Percentiles rank a stretch among this genome's conserved stretches.
phyloP scores from a whole-genome alignment of 352 stramenopile genomes.

The Phytopythium kandeliae region DNA sequence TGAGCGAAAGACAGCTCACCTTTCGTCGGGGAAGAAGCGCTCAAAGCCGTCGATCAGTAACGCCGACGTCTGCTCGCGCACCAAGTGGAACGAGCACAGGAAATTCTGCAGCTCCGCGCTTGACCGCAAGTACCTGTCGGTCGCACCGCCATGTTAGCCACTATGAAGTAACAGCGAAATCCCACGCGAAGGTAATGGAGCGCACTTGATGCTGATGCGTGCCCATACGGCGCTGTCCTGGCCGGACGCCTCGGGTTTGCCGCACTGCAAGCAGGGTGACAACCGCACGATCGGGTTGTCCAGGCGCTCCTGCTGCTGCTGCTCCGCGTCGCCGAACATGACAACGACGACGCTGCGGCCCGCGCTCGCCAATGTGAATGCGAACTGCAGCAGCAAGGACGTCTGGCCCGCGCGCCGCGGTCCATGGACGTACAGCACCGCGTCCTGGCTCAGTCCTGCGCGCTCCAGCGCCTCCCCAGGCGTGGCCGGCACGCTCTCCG shows the following conservation, averaged over 20 bases:
- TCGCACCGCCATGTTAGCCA: constrained; percentile 1
- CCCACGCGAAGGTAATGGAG: not conserved
- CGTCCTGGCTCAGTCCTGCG: constrained; percentile 6
- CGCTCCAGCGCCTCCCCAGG: not conserved
- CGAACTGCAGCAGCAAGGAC: constrained; percentile 60
- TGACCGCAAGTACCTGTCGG: constrained; percentile 33
- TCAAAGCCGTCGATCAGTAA: constrained; percentile 58
- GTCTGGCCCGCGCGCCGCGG: constrained; percentile 36
- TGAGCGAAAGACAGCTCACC: constrained; percentile 9
- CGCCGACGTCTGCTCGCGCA: constrained; percentile 35
- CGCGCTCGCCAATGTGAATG: constrained; percentile 41
- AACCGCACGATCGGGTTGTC: constrained; percentile 28
- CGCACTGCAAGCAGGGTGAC: constrained; percentile 33
- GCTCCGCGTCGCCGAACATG: constrained; percentile 24
- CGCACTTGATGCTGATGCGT: constrained; percentile 62
- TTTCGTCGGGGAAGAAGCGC: constrained; percentile 37
- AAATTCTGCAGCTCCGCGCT: constrained; percentile 52
- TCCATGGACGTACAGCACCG: constrained; percentile 42
- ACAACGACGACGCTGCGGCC: constrained; percentile 45
- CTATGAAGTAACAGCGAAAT: not conserved
- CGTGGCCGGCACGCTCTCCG: constrained; percentile 3
- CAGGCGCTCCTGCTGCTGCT: constrained; percentile 14
- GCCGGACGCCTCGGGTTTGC: constrained; percentile 35
- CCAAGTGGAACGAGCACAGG: constrained; percentile 49
- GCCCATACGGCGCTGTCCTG: constrained; percentile 38